Percentiles rank a stretch among this genome's conserved stretches.
Conservation (phyloP, 768 basidiomycete species). For the Kwoniella sp. region DNA sequence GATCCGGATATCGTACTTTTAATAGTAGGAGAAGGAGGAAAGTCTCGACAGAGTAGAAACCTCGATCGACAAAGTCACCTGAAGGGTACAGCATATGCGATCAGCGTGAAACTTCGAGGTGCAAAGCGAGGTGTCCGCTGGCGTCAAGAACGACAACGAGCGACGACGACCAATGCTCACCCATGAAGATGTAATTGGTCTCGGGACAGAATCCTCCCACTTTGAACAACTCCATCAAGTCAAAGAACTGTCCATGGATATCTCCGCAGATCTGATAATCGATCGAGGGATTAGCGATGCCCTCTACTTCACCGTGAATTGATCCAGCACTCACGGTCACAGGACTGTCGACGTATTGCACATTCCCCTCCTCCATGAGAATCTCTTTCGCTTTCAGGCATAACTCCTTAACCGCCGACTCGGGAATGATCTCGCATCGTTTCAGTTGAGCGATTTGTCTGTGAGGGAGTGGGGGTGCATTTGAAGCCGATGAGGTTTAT, state of each 20-base stretch:
- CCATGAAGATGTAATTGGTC: conserved; percentile 94
- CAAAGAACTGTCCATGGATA: conserved; percentile 98
- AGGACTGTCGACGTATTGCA: conserved; percentile 90
- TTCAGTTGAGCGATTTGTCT: conserved; percentile 93
- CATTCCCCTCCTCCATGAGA: conserved; percentile 94
- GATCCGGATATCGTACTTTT: conserved; percentile 94
- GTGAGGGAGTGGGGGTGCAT: background rate
- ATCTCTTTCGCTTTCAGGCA: conserved; percentile 96
- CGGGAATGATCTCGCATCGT: conserved; percentile 90
- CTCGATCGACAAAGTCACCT: conserved; percentile 98
- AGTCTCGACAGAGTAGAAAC: conserved; percentile 92
- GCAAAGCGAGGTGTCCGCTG: background rate
- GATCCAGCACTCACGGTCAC: conserved; percentile 68
- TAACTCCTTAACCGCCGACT: conserved; percentile 89
- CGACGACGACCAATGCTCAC: conserved; percentile 10
- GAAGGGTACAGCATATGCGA: conserved; percentile 37
- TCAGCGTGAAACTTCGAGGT: background rate
- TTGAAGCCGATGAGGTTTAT: background rate
- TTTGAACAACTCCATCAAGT: conserved; percentile 75
- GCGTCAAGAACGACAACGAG: background rate
- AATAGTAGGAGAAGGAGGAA: conserved; percentile 81
- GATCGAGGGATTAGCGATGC: background rate
- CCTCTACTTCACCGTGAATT: background rate
- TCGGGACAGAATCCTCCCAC: conserved; percentile 81
- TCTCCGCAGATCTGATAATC: conserved; percentile 61